A percentile compares a stretch with the other conserved stretches of the same genome.
Conservation (phyloP, 257 asterid genomes). For the Gynochthodes officinalis region DNA sequence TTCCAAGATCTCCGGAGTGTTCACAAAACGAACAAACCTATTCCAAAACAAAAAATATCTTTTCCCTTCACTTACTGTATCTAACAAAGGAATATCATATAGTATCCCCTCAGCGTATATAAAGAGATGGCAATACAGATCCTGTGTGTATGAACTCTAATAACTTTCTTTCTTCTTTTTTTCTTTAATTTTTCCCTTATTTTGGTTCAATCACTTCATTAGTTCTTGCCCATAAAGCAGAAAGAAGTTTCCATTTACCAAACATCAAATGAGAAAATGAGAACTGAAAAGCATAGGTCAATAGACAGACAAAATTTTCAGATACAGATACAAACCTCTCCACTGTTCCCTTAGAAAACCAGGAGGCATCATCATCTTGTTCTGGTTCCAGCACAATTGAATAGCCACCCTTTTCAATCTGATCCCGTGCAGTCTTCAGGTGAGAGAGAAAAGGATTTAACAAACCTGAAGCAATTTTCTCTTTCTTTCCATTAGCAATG, state of each 20-base stretch:
- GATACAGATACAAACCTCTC: slow-evolving; percentile 65
- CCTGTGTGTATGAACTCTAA: background rate
- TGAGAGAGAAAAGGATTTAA: slow-evolving; percentile 88
- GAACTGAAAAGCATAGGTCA: background rate
- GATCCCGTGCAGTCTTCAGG: slow-evolving; percentile 85
- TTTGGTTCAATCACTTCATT: background rate
- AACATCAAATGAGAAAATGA: background rate
- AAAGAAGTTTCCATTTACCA: background rate
- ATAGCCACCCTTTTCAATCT: slow-evolving; percentile 86
- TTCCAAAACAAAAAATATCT: slow-evolving; percentile 26
- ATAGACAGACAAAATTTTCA: background rate
- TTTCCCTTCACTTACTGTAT: slow-evolving; percentile 1
- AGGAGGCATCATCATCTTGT: slow-evolving; percentile 45
- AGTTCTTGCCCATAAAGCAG: background rate
- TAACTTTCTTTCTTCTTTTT: background rate
- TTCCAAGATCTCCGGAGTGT: slow-evolving; percentile 96
- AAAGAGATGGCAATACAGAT: background rate
- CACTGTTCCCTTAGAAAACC: slow-evolving; percentile 95
- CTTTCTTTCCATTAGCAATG: slow-evolving; percentile 80
- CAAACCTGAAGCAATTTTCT: slow-evolving; percentile 93
- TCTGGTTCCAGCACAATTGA: slow-evolving; percentile 78
- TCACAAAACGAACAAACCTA: slow-evolving; percentile 99
- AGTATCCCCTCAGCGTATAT: background rate
- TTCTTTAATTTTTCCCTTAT: too few species aligned
- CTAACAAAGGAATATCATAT: background rate